Base-by-base conservation (phyloP, 2,329 filamentous ascomycete species). In the Cordyceps tenuipes region DNA sequence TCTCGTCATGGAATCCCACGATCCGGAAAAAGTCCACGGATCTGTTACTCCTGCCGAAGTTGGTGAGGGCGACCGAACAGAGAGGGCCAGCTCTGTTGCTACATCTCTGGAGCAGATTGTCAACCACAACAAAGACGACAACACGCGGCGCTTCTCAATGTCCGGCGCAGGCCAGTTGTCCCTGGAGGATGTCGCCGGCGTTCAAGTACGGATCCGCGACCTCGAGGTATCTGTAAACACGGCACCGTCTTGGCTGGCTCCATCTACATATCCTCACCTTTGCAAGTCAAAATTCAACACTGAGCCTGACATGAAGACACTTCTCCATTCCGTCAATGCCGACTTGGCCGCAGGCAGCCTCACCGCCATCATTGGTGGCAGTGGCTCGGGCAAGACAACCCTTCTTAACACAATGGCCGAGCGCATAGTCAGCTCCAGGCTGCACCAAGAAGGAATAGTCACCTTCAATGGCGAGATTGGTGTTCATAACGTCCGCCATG, bases 321-420 rank as follows among this genome's bases (percentile, higher is more conserved):
- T 91, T 12, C 73, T 91, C 10, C 76, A 85, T 57, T 80, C 81
- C 34, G 81, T 91, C 50, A 81, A 81, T 63, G 86, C 86, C 2
- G 79, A 83, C 26, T 80, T 91, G 68, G 77, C 78, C 3, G 79
- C 82, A 8, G 87, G 88, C 3, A 87, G 83, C 3, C 71, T 92
- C 46, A 90, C 87, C 0, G 88, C 88, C 9, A 90, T 91, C 57
- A 84, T 91, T 61, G 88, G 88, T 10, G 87, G 87, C 3, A 87
- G 85, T 67, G 88, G 88, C 21, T 87, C 84, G 1, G 88, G 88
- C 0, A 91, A 91, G 73, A 89, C 86, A 3, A 87, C 85, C 0
- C 72, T 89, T 61, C 75, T 91, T 39, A 91, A 90, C 68, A 82
- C 85, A 21, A 80, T 91, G 73, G 85, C 88, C 12, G 83, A 88